Conservation (phyloP, 2,329 filamentous ascomycete genomes). For the Fusarium nodosum region DNA sequence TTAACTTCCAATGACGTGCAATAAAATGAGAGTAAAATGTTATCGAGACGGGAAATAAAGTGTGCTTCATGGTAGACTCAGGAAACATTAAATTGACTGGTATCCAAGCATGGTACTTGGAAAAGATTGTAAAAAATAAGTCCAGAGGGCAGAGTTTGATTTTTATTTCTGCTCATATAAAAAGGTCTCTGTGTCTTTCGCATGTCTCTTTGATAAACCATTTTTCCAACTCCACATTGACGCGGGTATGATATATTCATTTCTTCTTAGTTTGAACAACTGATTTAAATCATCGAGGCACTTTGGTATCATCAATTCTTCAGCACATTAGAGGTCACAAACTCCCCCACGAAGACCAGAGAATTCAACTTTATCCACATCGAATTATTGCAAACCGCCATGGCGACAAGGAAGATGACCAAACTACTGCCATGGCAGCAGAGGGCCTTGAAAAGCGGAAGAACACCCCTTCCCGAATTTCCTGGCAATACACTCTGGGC, state of each 20-base stretch:
- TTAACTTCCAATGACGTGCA: no score
- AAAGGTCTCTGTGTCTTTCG: neutral
- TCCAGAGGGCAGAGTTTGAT: neutral
- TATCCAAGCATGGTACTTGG: neutral
- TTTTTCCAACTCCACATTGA: no score
- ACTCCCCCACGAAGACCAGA: neutral
- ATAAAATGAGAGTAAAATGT: no score
- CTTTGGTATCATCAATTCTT: neutral
- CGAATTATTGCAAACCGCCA: neutral
- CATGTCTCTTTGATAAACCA: no score
- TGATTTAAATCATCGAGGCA: accelerated
- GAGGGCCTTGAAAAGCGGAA: neutral
- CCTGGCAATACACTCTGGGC: neutral
- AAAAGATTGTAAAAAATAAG: neutral
- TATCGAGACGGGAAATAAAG: no score
- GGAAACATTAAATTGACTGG: neutral
- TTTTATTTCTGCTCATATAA: neutral
- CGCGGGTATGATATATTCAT: neutral
- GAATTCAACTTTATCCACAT: neutral
- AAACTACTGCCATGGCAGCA: neutral
- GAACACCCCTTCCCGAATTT: neutral
- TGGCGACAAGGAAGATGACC: neutral
- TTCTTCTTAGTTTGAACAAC: neutral
- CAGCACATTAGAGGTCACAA: neutral
- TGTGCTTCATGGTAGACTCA: neutral